These are phyloP conservation scores for Phialophora tarda DNA, from an alignment of 2,329 filamentous ascomycete genomes.

Conservation along the genomic window DNA sequence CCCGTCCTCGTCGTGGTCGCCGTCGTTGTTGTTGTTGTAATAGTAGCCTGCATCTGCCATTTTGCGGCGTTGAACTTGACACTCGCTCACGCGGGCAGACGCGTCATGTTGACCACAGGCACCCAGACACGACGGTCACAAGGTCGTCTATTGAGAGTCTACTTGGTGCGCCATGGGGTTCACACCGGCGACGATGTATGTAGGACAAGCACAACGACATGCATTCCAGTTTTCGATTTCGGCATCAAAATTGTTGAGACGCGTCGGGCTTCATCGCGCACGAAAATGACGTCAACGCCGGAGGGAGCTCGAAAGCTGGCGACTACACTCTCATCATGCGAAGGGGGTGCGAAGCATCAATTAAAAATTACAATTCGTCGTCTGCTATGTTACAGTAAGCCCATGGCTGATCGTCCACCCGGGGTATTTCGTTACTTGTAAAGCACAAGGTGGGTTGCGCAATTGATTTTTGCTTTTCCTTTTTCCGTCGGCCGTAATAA, in stretches of 20 bases:
- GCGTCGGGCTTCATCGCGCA: background rate
- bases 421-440: background rate
- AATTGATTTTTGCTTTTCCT: background rate
- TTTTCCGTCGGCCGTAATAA: background rate
- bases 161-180: background rate
- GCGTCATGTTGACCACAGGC: background rate
- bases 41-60: slow-evolving; percentile 21
- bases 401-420: background rate
- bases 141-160: background rate
- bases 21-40: background rate
- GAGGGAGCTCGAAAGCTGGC: background rate
- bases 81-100: background rate
- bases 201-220: background rate
- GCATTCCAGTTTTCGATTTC: background rate
- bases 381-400: background rate
- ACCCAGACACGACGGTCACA: background rate
- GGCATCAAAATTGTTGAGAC: slow-evolving; percentile 1
- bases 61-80: background rate
- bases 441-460: background rate
- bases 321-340: background rate
- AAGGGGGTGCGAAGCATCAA: background rate
- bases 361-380: background rate
- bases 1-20: slow-evolving; percentile 12
- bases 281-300: slow-evolving; percentile 6
- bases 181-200: background rate